Evolutionary conservation across 805 yeast species (phyloP).

Genomic region (Clavispora fructus): DNA sequence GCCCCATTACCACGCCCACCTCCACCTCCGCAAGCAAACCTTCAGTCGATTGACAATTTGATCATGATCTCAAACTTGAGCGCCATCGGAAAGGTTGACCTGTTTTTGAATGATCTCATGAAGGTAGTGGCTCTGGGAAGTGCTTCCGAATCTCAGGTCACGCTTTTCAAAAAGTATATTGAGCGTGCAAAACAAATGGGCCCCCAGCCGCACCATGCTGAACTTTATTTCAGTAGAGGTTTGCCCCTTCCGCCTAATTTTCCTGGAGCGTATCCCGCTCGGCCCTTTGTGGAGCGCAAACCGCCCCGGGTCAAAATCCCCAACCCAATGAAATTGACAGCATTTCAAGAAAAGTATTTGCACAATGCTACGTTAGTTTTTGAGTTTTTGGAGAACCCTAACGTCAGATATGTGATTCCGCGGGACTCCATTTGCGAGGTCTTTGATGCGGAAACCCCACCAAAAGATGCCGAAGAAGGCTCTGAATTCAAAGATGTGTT

Average conservation of each 20-base stretch:
- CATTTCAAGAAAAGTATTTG: conserved; percentile 70
- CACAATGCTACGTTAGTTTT: conserved; percentile 70
- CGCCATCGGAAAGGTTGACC: conserved; percentile 71
- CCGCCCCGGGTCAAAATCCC: conserved; percentile 14
- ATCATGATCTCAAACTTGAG: conserved; percentile 84
- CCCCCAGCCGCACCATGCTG: conserved; percentile 40
- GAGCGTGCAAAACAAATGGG: conserved; percentile 76
- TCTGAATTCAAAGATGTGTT: conserved; percentile 33
- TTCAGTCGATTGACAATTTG: conserved; percentile 60
- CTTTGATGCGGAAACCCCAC: conserved; percentile 17
- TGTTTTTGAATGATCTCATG: conserved; percentile 67
- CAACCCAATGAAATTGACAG: conserved; percentile 59
- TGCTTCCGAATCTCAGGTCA: conserved; percentile 67
- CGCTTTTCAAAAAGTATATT: conserved; percentile 75
- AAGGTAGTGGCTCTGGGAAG: conserved; percentile 78
- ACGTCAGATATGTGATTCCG: conserved; percentile 71
- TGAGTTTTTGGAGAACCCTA: conserved; percentile 78
- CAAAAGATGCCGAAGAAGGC: conserved; percentile 18
- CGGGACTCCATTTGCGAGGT: conserved; percentile 71
- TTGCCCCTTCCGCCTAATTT: conserved; percentile 16
- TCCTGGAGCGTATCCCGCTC: conserved; percentile 11
- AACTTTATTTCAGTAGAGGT: conserved; percentile 17
- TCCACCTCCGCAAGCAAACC: conserved; percentile 21
- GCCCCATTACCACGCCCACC: conserved; percentile 19
- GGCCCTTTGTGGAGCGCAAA: conserved; percentile 10